Conservation (phyloP, 345 rosid species). For the Erucastrum elatum region DNA sequence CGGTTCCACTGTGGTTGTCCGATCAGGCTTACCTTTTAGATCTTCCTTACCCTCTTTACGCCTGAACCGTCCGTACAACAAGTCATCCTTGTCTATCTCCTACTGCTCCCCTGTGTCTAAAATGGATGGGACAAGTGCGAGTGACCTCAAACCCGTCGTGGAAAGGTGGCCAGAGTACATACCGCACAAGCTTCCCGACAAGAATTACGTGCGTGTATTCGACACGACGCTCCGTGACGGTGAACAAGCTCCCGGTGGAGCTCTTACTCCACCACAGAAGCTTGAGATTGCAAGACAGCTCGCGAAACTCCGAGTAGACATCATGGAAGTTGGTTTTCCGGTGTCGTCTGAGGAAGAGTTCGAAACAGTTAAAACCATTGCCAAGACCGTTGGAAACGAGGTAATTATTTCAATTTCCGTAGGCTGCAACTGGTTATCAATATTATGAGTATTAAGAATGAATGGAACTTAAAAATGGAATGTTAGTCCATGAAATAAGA, state of each 20-base stretch:
- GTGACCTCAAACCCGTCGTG: slow-evolving; percentile 17
- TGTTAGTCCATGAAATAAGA: too few relatives aligned
- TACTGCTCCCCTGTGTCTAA: slow-evolving; percentile 32
- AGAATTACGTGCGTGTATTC: slow-evolving; percentile 73
- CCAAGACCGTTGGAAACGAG: slow-evolving; percentile 70
- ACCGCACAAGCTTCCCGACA: slow-evolving; percentile 65
- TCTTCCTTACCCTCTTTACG: slow-evolving; percentile 5
- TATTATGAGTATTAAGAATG: too few relatives aligned
- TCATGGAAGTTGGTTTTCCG: slow-evolving; percentile 88
- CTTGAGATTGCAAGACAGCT: slow-evolving; percentile 81
- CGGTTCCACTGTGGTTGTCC: not conserved
- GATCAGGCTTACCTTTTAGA: slow-evolving; percentile 7
- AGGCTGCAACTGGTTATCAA: too few relatives aligned
- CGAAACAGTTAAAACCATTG: slow-evolving; percentile 70
- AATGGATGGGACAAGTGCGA: slow-evolving; percentile 6
- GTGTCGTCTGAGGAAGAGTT: slow-evolving; percentile 78
- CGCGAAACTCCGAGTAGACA: slow-evolving; percentile 80
- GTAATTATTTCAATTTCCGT: slow-evolving; percentile 22
- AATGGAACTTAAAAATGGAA: too few relatives aligned
- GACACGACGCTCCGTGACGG: slow-evolving; percentile 98
- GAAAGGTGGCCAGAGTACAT: slow-evolving; percentile 56
- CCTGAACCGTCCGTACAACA: slow-evolving; percentile 18
- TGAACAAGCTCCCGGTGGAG: slow-evolving; percentile 95
- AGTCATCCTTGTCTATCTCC: slow-evolving; percentile 9
- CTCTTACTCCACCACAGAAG: slow-evolving; percentile 79